Conservation (phyloP, 2,329 filamentous ascomycete genomes). For the Fusarium penzigii region DNA sequence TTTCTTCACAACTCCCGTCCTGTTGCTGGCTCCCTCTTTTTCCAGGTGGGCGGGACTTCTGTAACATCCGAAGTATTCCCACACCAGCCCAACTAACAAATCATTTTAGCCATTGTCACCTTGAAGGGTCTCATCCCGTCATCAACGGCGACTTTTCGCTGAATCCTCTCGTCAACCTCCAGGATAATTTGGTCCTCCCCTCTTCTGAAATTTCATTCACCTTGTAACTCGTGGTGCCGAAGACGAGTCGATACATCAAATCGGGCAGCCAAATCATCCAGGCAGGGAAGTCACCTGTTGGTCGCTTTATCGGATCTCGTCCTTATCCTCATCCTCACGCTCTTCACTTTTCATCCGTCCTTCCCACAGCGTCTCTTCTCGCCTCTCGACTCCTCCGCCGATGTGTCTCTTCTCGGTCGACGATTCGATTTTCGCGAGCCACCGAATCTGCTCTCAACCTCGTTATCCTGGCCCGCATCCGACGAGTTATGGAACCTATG, state of each 20-base stretch:
- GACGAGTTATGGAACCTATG: conserved; percentile 37
- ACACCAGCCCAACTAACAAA: conserved; percentile 7
- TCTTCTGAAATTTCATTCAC: conserved; percentile 1
- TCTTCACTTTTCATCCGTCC: conserved; percentile 5
- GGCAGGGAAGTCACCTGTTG: neutral
- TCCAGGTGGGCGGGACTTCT: conserved; percentile 8
- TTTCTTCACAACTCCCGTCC: neutral
- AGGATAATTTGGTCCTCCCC: conserved; percentile 3
- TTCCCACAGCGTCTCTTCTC: neutral
- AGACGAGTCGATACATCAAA: too few species aligned
- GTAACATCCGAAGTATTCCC: conserved; percentile 19
- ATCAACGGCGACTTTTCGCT: neutral
- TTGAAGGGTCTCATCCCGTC: conserved; percentile 3
- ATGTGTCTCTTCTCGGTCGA: conserved; percentile 39
- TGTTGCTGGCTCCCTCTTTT: conserved; percentile 9
- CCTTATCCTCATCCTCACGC: neutral
- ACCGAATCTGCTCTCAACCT: conserved; percentile 33
- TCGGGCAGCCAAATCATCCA: neutral
- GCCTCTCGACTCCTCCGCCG: conserved; percentile 29
- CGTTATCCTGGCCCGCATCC: conserved; percentile 26
- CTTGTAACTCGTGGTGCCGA: neutral
- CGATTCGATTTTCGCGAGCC: conserved; percentile 38
- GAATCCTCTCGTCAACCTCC: conserved; percentile 2
- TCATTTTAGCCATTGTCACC: conserved; percentile 3
- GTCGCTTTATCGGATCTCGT: neutral